Percentiles rank a stretch among this genome's conserved stretches.
Evolutionary conservation across 1,139 yeast genomes (phyloP).

Genomic region (Protomyces inundatus): DNA sequence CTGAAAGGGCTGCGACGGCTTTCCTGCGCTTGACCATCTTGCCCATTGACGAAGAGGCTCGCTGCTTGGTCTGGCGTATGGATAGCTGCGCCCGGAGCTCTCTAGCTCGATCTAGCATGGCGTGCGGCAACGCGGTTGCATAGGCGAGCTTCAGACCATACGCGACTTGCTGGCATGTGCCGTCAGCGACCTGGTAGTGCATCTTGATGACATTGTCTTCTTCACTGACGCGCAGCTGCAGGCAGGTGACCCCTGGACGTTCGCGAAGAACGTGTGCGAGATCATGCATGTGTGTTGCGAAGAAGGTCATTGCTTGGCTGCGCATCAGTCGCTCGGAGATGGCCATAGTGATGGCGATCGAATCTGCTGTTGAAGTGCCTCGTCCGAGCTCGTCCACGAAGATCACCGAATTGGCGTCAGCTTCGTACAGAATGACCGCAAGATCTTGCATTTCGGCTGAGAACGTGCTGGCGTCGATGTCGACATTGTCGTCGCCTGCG

Average conservation of each 20-base stretch:
- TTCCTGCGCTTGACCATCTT: background rate
- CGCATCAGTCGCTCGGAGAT: conserved; percentile 59
- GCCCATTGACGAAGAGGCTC: background rate
- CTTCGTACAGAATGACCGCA: conserved; percentile 49
- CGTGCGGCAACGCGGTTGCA: background rate
- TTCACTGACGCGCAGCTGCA: conserved; percentile 18
- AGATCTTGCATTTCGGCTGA: conserved; percentile 70
- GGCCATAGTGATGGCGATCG: conserved; percentile 77
- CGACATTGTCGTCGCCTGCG: conserved; percentile 69
- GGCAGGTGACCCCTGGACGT: conserved; percentile 27
- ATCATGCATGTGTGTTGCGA: conserved; percentile 30
- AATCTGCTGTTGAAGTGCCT: conserved; percentile 86
- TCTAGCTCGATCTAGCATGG: background rate
- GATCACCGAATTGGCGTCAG: conserved; percentile 49
- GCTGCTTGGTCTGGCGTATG: background rate
- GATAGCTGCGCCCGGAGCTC: background rate
- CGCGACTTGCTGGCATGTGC: background rate
- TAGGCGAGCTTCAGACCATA: background rate
- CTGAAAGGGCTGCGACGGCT: background rate
- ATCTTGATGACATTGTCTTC: background rate
- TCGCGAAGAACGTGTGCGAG: conserved; percentile 26
- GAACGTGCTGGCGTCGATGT: conserved; percentile 66
- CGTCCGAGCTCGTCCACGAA: conserved; percentile 64
- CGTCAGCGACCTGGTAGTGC: background rate
- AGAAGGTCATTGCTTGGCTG: conserved; percentile 24